Percentiles rank a stretch among this genome's conserved stretches.
phyloP scores from a whole-genome alignment of 176 grass and related monocot genomes.

The Oryza meyeriana region DNA sequence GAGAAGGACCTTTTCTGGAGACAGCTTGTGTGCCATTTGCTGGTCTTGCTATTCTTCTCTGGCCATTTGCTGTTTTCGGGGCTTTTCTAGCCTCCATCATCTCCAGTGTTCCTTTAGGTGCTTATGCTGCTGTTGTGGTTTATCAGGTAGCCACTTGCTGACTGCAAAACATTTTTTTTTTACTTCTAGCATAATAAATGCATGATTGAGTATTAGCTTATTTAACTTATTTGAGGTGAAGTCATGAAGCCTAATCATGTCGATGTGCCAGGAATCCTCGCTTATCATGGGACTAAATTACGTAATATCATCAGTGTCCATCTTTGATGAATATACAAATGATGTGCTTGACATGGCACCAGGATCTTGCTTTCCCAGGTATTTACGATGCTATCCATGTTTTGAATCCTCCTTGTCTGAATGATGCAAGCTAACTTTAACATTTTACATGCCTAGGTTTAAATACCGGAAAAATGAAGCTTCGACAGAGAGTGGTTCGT shows the following conservation, averaged over 20 bases:
- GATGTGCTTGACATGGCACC: slow-evolving; percentile 92
- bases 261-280: slow-evolving; percentile 74
- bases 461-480: slow-evolving; percentile 57
- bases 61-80: slow-evolving; percentile 89
- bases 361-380: slow-evolving; percentile 96
- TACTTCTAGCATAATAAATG: neutral
- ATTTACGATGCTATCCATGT: slow-evolving; percentile 7
- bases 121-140: slow-evolving; percentile 77
- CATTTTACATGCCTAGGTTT: slow-evolving; percentile 22
- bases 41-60: slow-evolving; percentile 91
- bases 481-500: slow-evolving; percentile 12
- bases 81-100: slow-evolving; percentile 63
- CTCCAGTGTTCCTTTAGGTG: slow-evolving; percentile 73
- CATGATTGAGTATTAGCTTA: slow-evolving; percentile 13
- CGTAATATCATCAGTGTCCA: slow-evolving; percentile 71
- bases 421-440: slow-evolving; percentile 14
- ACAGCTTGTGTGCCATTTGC: slow-evolving; percentile 92
- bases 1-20: slow-evolving; percentile 92
- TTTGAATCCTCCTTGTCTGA: neutral
- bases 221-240: neutral
- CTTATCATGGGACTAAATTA: slow-evolving; percentile 68
- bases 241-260: slow-evolving; percentile 17
- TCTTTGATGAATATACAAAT: slow-evolving; percentile 97
- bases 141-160: slow-evolving; percentile 60
- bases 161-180: neutral